Conservation (phyloP, 2,329 filamentous ascomycete genomes). For the Calycina herbarum region DNA sequence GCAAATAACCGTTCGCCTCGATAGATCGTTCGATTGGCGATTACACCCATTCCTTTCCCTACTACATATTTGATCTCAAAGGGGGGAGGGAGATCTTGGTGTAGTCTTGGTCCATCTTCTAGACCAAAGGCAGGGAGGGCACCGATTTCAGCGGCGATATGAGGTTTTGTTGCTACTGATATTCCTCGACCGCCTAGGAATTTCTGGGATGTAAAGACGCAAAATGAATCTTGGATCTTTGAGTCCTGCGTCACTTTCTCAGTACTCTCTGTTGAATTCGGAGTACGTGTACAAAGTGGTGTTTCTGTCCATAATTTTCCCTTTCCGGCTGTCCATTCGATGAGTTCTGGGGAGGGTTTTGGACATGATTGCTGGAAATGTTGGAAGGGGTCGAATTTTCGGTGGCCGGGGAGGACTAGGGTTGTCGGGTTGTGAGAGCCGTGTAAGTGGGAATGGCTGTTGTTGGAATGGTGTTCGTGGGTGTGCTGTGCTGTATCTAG, state of each 20-base stretch:
- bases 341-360: not conserved
- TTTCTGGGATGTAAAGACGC: conserved; percentile 16
- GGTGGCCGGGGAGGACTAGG: not conserved
- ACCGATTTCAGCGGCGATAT: conserved; percentile 19
- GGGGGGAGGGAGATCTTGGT: conserved; percentile 9
- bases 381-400: not conserved
- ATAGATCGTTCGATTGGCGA: conserved; percentile 25
- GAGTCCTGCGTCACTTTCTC: not conserved
- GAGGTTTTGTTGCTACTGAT: conserved; percentile 22
- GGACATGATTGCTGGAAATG: conserved; percentile 2
- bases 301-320: conserved; percentile 11
- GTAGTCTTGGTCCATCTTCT: conserved; percentile 1
- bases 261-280: not conserved
- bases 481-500: not conserved
- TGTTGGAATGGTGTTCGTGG: conserved; percentile 1
- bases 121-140: conserved; percentile 16
- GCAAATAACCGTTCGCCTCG: conserved; percentile 24
- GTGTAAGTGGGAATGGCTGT: not conserved
- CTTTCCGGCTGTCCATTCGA: conserved; percentile 9
- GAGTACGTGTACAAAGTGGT: conserved; percentile 6
- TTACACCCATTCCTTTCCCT: conserved; percentile 24
- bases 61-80: conserved; percentile 19
- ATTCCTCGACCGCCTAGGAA: conserved; percentile 22
- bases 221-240: conserved; percentile 14
- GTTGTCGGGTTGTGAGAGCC: not conserved